These are phyloP conservation scores for Elsinoe perseae DNA, from an alignment of 2,329 filamentous ascomycete species.

Conservation along the genomic window DNA sequence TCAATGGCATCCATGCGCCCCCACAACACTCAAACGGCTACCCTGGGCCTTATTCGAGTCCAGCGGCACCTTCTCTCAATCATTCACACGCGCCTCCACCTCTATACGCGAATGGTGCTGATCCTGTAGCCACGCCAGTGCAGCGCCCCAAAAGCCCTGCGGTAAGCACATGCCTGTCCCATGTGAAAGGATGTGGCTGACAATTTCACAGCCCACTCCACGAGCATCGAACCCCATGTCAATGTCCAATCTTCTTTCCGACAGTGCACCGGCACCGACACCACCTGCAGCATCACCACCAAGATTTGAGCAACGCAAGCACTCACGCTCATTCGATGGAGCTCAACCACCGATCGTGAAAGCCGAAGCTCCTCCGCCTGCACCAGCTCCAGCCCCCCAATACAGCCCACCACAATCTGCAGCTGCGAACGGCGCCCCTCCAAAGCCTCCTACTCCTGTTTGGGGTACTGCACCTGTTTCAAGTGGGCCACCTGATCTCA, in stretches of 20 bases:
- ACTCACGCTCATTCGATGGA: background rate
- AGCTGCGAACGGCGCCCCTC: constrained; percentile 7
- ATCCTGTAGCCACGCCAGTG: background rate
- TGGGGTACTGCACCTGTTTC: constrained; percentile 20
- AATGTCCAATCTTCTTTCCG: constrained; percentile 88
- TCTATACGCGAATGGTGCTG: constrained; percentile 23
- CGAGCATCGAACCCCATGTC: constrained; percentile 85
- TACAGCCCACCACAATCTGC: constrained; percentile 1
- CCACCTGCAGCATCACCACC: constrained; percentile 16
- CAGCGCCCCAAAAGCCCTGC: constrained; percentile 1
- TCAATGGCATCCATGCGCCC: background rate
- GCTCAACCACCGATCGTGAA: background rate
- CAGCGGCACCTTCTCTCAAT: background rate
- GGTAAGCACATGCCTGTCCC: background rate
- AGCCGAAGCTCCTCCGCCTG: constrained; percentile 4
- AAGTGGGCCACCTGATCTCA: constrained; percentile 30
- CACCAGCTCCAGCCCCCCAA: constrained; percentile 9
- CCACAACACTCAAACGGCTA: constrained; percentile 6
- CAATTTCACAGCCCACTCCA: constrained; percentile 20
- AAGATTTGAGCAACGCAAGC: background rate
- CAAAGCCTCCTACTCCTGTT: constrained; percentile 2
- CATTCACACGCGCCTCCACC: constrained; percentile 19
- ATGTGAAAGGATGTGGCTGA: background rate
- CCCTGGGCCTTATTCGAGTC: background rate
- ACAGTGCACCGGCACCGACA: constrained; percentile 39